Conservation (phyloP, 129 eudicot genomes). For the Apium graveolens region DNA sequence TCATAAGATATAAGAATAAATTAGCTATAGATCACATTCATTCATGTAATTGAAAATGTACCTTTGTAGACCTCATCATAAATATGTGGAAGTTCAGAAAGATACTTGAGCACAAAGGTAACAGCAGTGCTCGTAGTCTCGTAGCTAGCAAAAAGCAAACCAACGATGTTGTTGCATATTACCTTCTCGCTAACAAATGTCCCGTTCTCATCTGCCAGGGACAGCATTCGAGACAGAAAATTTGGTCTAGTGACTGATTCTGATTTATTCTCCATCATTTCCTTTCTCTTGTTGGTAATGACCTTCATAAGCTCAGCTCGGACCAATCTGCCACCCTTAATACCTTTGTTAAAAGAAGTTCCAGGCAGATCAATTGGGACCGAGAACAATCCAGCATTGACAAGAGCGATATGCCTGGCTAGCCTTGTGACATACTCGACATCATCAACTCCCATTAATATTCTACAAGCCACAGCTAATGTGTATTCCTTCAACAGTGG, state of each 20-base stretch:
- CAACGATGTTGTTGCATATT: slow-evolving; percentile 17
- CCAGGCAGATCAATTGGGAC: slow-evolving; percentile 34
- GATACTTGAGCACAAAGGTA: slow-evolving; percentile 19
- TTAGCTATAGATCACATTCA: too few species aligned
- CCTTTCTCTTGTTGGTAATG: slow-evolving; percentile 18
- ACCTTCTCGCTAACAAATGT: slow-evolving; percentile 20
- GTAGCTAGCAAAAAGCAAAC: slow-evolving; percentile 23
- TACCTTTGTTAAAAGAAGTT: slow-evolving; percentile 16
- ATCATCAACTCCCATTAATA: slow-evolving; percentile 22
- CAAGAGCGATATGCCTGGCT: slow-evolving; percentile 14
- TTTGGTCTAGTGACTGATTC: slow-evolving; percentile 8
- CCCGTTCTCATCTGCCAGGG: slow-evolving; percentile 15
- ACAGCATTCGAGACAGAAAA: slow-evolving; percentile 17
- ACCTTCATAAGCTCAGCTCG: slow-evolving; percentile 17
- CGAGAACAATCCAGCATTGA: slow-evolving; percentile 20
- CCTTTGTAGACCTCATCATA: slow-evolving; percentile 31
- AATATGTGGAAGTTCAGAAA: slow-evolving; percentile 34
- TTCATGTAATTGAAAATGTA: too few species aligned
- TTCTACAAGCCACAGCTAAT: slow-evolving; percentile 21
- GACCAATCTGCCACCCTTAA: slow-evolving; percentile 21
- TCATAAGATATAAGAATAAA: not conserved
- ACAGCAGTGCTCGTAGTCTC: slow-evolving; percentile 26
- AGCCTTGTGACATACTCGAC: slow-evolving; percentile 9
- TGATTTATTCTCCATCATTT: slow-evolving; percentile 10
- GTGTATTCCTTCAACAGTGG: slow-evolving; percentile 20